Evolutionary conservation across 768 basidiomycete species (phyloP).

Genomic region (Lentinula aciculospora): DNA sequence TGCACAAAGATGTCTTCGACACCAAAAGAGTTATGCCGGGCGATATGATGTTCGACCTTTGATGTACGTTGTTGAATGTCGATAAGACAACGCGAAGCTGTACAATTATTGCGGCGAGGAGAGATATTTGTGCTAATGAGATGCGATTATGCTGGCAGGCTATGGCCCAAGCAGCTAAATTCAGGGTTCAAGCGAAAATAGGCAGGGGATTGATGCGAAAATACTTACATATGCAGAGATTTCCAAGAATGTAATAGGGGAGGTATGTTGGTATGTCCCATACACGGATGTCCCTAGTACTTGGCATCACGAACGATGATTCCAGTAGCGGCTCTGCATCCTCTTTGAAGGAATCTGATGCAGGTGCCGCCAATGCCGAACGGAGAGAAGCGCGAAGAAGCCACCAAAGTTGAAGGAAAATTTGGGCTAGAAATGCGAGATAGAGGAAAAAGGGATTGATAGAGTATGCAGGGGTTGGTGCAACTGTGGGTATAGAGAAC

Average conservation of each 20-base stretch:
- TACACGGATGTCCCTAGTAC: not conserved
- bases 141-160: not conserved
- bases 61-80: not conserved
- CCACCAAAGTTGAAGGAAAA: constrained; percentile 4
- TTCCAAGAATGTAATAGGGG: not conserved
- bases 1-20: constrained; percentile 33
- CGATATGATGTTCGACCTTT: not conserved
- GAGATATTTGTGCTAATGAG: not conserved
- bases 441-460: not conserved
- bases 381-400: not conserved
- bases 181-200: not conserved
- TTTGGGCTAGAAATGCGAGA: not conserved
- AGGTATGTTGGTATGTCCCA: not conserved
- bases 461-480: not conserved
- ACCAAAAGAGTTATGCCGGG: constrained; percentile 28
- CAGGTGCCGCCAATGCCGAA: not conserved
- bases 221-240: not conserved
- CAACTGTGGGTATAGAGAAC: not conserved
- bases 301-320: not conserved
- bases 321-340: not conserved
- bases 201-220: not conserved
- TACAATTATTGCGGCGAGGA: not conserved
- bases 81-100: not conserved
- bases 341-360: not conserved
- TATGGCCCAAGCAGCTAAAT: not conserved